Base-by-base conservation (phyloP, 2,329 filamentous ascomycete genomes). In the Hypoxylon sp. region DNA sequence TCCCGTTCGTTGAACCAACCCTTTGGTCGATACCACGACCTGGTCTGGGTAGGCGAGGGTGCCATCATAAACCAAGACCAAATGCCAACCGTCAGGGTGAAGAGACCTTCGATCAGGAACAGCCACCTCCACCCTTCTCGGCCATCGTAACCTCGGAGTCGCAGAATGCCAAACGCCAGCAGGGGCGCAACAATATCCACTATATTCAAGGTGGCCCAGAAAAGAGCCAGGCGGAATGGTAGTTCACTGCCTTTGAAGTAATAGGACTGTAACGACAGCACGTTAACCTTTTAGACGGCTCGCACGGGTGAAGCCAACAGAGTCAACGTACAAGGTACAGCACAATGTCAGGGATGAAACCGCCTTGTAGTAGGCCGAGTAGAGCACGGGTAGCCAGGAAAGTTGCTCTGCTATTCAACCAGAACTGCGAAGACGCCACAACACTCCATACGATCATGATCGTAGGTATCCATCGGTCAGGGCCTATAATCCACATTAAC, bases 1-100 rank as follows among this genome's bases (percentile, higher is more conserved):
- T 89, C 88, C 1, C 81, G 82, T 45, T 88, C 85, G 2, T 72
- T 84, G 74, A 90, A 90, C 85, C 87, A 90, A 0, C 87, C 88
- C 55, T 84, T 83, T 9, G 85, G 85, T 9, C 86, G 82, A 70
- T 85, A 86, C 83, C 84, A 86, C 46, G 80, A 84, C 42, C 80
- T 80, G 0, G 86, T 89, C 65, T 84, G 81, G 6, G 78, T 80
- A 1, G 82, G 82, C 0, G 80, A 80, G 0, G 82, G 77, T 0
- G 81, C 81, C 79, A 84, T 82, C 18, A 82, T 73, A 6, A 78
- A 79, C 75, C 78, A 82, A 0, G 81, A 81, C 45, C 82, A 75
- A 16, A 82, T 61, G 0, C 81, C 82, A 16, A 83, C 74, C 20
- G 80, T 71, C 1, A 83, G 74, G 0, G 81, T 83, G 11, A 76